Evolutionary conservation across 345 rosid species (phyloP).

Genomic region (Lepidium didymum): DNA sequence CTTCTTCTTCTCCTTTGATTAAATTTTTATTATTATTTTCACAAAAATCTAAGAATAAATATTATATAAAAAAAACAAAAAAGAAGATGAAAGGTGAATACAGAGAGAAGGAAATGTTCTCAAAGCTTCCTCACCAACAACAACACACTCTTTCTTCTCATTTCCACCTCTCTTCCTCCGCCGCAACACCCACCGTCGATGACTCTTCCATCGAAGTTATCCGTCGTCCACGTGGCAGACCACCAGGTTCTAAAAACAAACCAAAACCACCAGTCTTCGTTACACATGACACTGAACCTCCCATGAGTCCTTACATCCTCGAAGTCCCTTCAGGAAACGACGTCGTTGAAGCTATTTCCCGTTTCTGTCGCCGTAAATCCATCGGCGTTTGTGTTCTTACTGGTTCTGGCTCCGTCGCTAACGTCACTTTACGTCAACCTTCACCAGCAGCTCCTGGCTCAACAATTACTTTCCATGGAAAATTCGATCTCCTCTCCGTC

Average conservation of each 20-base stretch:
- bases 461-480: conserved; percentile 79
- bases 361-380: conserved; percentile 59
- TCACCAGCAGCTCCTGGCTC: conserved; percentile 63
- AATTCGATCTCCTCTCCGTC: conserved; percentile 78
- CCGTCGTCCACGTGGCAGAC: conserved; percentile 85
- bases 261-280: conserved; percentile 65
- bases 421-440: conserved; percentile 85
- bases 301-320: conserved; percentile 84
- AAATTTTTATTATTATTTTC: neutral
- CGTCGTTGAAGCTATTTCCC: conserved; percentile 48
- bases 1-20: neutral
- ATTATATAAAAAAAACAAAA: neutral
- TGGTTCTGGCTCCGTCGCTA: conserved; percentile 81
- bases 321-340: conserved; percentile 78
- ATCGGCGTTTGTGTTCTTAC: conserved; percentile 63
- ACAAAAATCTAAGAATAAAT: conserved; percentile 12
- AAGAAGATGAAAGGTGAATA: conserved; percentile 60
- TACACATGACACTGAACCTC: conserved; percentile 57
- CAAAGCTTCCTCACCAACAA: conserved; percentile 45
- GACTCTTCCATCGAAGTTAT: conserved; percentile 63
- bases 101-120: conserved; percentile 45
- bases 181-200: conserved; percentile 35
- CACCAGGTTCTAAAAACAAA: conserved; percentile 86
- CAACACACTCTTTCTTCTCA: conserved; percentile 41
- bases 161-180: conserved; percentile 38